Evolutionary conservation across 1,284 basidiomycete genomes (phyloP).

Genomic region (Ustilago sp.): DNA sequence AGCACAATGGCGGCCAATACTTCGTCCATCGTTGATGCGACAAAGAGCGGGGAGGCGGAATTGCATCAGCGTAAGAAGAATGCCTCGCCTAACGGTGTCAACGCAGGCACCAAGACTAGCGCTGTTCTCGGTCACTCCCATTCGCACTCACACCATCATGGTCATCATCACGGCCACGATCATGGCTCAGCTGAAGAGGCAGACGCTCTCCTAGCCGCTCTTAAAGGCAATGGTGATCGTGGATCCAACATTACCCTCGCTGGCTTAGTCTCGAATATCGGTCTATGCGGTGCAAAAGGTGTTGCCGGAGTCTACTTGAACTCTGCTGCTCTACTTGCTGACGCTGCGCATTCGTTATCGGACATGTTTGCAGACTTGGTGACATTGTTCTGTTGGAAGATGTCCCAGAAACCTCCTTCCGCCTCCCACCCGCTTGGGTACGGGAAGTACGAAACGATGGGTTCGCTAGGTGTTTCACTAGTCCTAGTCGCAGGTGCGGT

Average conservation of each 20-base stretch:
- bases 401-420: constrained; percentile 83
- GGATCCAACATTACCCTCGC: constrained; percentile 70
- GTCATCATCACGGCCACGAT: constrained; percentile 63
- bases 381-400: constrained; percentile 88
- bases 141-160: constrained; percentile 31
- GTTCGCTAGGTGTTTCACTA: constrained; percentile 84
- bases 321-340: constrained; percentile 89
- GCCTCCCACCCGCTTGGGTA: constrained; percentile 85
- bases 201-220: constrained; percentile 64
- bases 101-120: constrained; percentile 12
- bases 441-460: constrained; percentile 91
- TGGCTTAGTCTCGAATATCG: constrained; percentile 87
- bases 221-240: constrained; percentile 61
- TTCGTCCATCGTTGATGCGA: constrained; percentile 27
- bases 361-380: constrained; percentile 90
- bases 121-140: constrained; percentile 28
- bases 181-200: constrained; percentile 69
- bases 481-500: constrained; percentile 84
- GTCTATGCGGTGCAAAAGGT: constrained; percentile 85
- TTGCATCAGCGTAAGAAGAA: constrained; percentile 27
- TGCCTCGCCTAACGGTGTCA: neutral
- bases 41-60: constrained; percentile 28
- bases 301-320: constrained; percentile 73
- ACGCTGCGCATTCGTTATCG: constrained; percentile 92
- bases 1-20: constrained; percentile 19